A percentile compares a stretch with the other conserved stretches of the same genome.
Evolutionary conservation across 345 rosid species (phyloP).

Genomic region (Schrenkiella parvula): DNA sequence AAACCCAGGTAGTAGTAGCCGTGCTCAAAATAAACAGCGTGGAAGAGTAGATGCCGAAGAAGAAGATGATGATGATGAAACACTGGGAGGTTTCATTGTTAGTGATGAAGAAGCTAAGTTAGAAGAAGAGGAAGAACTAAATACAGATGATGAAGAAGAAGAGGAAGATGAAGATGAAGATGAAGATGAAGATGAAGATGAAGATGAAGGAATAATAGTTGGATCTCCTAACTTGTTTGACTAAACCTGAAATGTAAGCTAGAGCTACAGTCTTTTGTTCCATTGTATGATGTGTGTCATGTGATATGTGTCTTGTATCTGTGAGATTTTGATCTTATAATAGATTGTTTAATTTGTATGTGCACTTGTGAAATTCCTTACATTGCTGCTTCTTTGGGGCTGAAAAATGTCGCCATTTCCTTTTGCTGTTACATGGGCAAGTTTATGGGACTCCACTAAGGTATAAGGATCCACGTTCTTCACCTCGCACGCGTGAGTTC

Average conservation of each 20-base stretch:
- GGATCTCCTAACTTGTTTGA: background rate
- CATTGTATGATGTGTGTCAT: background rate
- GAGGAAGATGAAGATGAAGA: conserved; percentile 24
- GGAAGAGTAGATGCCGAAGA: conserved; percentile 29
- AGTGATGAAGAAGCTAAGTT: conserved; percentile 41
- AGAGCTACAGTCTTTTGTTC: conserved; percentile 9
- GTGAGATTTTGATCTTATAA: background rate
- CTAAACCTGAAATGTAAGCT: background rate
- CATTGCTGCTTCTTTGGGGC: background rate
- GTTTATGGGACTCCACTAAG: conserved; percentile 24
- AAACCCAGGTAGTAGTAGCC: background rate
- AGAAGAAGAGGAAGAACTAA: conserved; percentile 39
- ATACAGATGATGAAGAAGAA: conserved; percentile 39
- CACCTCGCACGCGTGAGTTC: conserved; percentile 6
- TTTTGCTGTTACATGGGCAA: background rate
- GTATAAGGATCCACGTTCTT: conserved; percentile 3
- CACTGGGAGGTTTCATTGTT: conserved; percentile 72
- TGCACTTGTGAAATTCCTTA: background rate
- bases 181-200: conserved; percentile 25
- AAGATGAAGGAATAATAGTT: conserved; percentile 16
- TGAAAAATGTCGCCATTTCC: background rate
- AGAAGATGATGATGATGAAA: conserved; percentile 42
- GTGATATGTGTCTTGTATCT: background rate
- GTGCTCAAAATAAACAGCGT: conserved; percentile 6
- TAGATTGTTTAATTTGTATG: background rate